These are phyloP conservation scores for Pestalotiopsis sp. DNA, from an alignment of 2,329 filamentous ascomycete species.

Conservation along the genomic window DNA sequence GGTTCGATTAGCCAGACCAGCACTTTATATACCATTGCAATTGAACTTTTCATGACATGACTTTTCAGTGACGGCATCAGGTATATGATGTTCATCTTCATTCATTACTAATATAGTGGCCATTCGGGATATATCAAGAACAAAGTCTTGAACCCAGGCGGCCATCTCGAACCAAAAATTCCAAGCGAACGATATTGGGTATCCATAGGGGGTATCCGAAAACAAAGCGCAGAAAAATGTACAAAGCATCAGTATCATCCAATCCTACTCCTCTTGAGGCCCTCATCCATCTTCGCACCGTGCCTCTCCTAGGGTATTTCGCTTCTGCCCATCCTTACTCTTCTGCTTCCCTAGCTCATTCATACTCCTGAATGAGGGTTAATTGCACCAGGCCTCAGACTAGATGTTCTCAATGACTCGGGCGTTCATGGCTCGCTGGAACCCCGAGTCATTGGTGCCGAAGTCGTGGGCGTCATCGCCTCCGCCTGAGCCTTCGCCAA, in stretches of 20 bases:
- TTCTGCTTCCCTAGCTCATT: too few relatives aligned
- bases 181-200: slow-evolving; percentile 29
- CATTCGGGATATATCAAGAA: background rate
- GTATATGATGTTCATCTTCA: background rate
- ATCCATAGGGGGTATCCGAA: slow-evolving; percentile 28
- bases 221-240: slow-evolving; percentile 10
- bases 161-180: slow-evolving; percentile 7
- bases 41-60: background rate
- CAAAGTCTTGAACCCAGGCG: background rate
- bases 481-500: slow-evolving; percentile 42
- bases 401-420: slow-evolving; percentile 85
- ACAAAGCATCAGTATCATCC: background rate
- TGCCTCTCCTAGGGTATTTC: background rate
- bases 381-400: background rate
- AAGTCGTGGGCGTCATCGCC: slow-evolving; percentile 46
- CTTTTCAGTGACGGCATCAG: background rate
- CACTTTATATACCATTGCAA: background rate
- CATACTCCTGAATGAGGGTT: too few relatives aligned
- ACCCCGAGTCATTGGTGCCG: slow-evolving; percentile 56
- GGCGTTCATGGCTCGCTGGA: slow-evolving; percentile 81
- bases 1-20: slow-evolving; percentile 45
- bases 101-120: slow-evolving; percentile 1
- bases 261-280: background rate
- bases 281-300: too few relatives aligned
- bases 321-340: background rate